These are phyloP conservation scores for Herpetomonas samuelpessoai DNA, from an alignment of 208 protist species.

Conservation along the genomic window DNA sequence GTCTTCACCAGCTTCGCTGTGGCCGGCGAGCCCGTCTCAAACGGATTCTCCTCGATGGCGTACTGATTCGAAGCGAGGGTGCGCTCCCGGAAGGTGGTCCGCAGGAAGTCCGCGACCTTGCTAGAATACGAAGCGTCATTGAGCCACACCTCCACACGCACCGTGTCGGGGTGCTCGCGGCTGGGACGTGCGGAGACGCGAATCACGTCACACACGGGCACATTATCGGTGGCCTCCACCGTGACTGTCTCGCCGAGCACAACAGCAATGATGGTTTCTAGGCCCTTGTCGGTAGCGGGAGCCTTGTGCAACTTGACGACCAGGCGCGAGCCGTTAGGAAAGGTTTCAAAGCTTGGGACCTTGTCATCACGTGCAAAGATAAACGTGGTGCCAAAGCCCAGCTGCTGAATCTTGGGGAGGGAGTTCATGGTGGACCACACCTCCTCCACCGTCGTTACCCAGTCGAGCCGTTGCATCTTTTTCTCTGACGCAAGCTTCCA, in stretches of 20 bases:
- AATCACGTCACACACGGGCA: constrained; percentile 82
- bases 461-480: constrained; percentile 75
- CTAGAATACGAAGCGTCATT: constrained; percentile 61
- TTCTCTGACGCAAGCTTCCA: constrained; percentile 80
- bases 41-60: constrained; percentile 56
- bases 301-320: constrained; percentile 67
- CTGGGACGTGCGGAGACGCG: constrained; percentile 68
- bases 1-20: constrained; percentile 15
- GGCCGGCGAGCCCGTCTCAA: constrained; percentile 35
- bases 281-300: constrained; percentile 53
- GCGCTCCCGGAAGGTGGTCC: constrained; percentile 41
- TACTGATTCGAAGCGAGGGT: constrained; percentile 44
- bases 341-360: constrained; percentile 85
- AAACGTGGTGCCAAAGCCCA: constrained; percentile 75
- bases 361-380: constrained; percentile 84
- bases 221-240: constrained; percentile 43
- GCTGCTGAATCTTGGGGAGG: constrained; percentile 75
- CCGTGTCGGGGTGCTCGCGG: constrained; percentile 53
- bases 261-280: constrained; percentile 65
- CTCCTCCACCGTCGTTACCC: constrained; percentile 83
- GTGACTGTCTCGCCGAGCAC: constrained; percentile 75
- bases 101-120: constrained; percentile 45
- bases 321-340: constrained; percentile 78
- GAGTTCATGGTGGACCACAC: constrained; percentile 91
- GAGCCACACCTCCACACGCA: constrained; percentile 88